Base-by-base conservation (phyloP, 2,329 filamentous ascomycete species). In the Amylocarpus encephaloides region DNA sequence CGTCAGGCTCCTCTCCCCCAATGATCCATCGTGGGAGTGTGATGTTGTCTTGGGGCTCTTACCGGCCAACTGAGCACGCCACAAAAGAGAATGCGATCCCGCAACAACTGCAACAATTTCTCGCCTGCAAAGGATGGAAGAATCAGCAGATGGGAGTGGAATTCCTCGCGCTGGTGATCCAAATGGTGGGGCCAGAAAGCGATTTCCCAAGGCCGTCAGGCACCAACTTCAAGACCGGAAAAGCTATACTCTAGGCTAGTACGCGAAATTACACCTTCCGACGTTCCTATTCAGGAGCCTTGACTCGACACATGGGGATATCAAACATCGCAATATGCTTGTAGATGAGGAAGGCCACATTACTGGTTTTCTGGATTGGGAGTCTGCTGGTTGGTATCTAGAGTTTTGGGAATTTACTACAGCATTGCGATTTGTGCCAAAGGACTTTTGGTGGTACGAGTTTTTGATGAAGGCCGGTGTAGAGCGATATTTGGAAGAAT, bases 301-400 rank as follows among this genome's bases (percentile, higher is more conserved):
- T n/a, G n/a, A n/a, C n/a, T n/a, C n/a, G n/a, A 76, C 74, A 2
- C 75, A 80, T 63, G 70, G 70, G 4, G 76, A 80, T 58, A 65
- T 80, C 6, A 66, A 66, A 18, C 68, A 67, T 10, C 59, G 69
- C 13, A 77, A 76, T 52, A 72, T 77, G 19, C 52, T 76, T 7
- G 62, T 70, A 1, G 54, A 63, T 13, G 46, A 57, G 5, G 67
- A 66, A 5, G 68, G 68, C 12, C 62, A 67, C 11, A 64, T 74
- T 35, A 64, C 62, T 46, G 73, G 67, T 1, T 64, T 76, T 19
- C 49, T 76, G 19, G 74, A 75, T 55, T 76, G 73, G 73, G 73
- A 76, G 55, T 64, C 67, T 29, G 64, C 69, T 18, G 72, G 72
- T 1, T 76, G 70, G 71, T 75, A 71, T 57, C 72, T 71, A 1